Base-by-base conservation (phyloP, 2,329 filamentous ascomycete genomes). In the Claviceps pazoutovae region DNA sequence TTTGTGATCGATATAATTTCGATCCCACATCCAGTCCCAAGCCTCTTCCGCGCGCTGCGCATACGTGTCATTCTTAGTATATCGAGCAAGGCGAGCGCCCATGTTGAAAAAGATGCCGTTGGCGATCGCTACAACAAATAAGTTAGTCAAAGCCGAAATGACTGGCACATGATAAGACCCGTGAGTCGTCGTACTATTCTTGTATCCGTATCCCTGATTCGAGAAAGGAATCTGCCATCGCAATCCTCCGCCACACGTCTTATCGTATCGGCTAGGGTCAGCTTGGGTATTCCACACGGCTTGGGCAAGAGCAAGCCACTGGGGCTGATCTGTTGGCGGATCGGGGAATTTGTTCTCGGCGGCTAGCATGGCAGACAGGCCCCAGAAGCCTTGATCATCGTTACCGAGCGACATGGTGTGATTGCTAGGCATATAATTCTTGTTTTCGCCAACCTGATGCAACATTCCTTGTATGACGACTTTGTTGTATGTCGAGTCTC, bases 161-260 rank as follows among this genome's bases (percentile, higher is more conserved):
- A 13, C 36, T n/a, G 16, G 1, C 8, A 14, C 2, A 14, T 17
- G 19, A 39, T 3, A 6, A 34, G 21, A 5, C 30, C 5, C 2
- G 23, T 11, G 30, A 30, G n/a, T 63, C 67, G n/a, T 63, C 67
- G 36, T 64, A 74, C 71, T 75, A 61, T 83, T 83, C 65, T 83
- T 93, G 72, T 90, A 89, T 61, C 82, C 76, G 64, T 86, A 93
- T 23, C 87, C 87, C 34, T 72, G 74, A 61, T 90, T 88, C 57
- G 83, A 82, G 1, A 78, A 71, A 52, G 82, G 86, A 54, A 91
- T 84, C 69, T 93, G 86, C 84, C 85, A 88, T 59, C 84, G 74
- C 58, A 90, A 62, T 9, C 86, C 86, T 56, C 86, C 86, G 21
- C 73, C 71, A 59, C 86, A 90, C 2, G 72, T 73, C 0, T 72